Evolutionary conservation across 371 early-diverging fungal genomes (phyloP).

Genomic region (Entomophthora muscae): DNA sequence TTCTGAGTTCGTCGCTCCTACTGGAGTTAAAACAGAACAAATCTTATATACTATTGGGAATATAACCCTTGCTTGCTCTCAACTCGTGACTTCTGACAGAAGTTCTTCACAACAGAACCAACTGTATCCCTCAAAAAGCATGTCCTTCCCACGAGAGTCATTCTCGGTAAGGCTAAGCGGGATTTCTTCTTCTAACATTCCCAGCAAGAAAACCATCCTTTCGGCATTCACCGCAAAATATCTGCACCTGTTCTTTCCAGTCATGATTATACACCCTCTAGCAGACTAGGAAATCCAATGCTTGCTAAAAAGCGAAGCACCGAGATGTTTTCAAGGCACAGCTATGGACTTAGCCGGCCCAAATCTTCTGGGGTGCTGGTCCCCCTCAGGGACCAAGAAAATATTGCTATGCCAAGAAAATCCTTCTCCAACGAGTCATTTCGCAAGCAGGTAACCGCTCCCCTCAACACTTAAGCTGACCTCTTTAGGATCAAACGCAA

Average conservation of each 20-base stretch:
- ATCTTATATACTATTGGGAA: background rate
- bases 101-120: background rate
- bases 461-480: background rate
- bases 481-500: background rate
- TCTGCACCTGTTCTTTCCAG: background rate
- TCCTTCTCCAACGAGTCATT: constrained; percentile 4
- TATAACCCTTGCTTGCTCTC: constrained; percentile 4
- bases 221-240: background rate
- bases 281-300: background rate
- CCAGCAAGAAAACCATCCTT: background rate
- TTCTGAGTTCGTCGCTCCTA: background rate
- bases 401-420: background rate
- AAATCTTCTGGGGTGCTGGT: background rate
- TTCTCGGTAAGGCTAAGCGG: background rate
- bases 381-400: background rate
- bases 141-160: background rate
- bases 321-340: background rate
- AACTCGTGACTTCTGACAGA: background rate
- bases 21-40: constrained; percentile 1
- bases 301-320: background rate
- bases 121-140: background rate
- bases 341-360: background rate
- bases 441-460: background rate
- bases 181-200: background rate
- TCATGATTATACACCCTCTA: background rate